Evolutionary conservation across 441 rosid genomes (phyloP), one percentile per base, ranked within the genome.

Genomic region (Biscutella laevigata): DNA sequence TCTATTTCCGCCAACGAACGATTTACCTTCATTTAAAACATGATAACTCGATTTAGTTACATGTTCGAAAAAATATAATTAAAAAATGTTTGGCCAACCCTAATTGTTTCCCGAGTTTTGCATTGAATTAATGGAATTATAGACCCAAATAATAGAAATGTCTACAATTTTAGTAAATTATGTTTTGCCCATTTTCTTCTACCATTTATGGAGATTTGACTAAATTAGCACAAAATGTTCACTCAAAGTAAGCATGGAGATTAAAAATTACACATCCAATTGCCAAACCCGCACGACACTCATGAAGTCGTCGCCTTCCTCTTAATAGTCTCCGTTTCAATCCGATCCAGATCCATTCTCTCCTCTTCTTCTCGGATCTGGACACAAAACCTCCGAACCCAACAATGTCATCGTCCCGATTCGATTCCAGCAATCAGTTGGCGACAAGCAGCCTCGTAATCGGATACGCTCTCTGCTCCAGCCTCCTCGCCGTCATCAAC

Each of bases 401-500:
- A 49, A 41, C 66, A 57, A 83, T 84, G 90, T 70, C 82, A 9
- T 62, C 80, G 1, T 46, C 70, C 44, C 75, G 76, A 54, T 56
- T 76, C 36, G 94, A 87, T 64, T 45, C 88, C 14, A 44, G 32
- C 8, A 82, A 74, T 33, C 88, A 74, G 22, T 65, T 74, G 56
- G 68, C 97, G 30, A 87, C 95, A 2, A 84, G 76, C 69, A 76
- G 87, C 51, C 86, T 90, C 43, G 88, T 90, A 4, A 39, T 79
- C 45, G 97, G 97, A 12, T 90, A 90, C 70, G 92, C 96, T 11
- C 82, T 90, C 10, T 84, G 95, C 66, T 90, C 96, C 6, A 91
- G 98, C 65, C 71, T 88, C 70, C 96, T 91, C 41, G 94, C 96
- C 13, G 94, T 91, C 53, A 90, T 90, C 61, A 90, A 87, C 80